phyloP scores from a whole-genome alignment of 805 yeast species.

The Barnettozyma pratensis region DNA sequence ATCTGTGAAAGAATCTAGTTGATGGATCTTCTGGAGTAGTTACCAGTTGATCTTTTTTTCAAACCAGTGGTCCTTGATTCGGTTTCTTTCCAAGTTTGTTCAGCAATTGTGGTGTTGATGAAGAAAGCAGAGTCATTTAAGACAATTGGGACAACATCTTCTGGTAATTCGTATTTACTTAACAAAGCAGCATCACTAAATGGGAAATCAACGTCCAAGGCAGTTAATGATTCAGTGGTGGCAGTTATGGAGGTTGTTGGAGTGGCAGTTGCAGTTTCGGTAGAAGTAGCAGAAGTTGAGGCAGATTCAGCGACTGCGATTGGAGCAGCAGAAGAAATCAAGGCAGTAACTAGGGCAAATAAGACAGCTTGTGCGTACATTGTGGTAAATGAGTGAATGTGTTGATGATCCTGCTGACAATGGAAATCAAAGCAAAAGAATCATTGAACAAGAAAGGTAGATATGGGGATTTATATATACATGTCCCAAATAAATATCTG shows the following conservation, averaged over 20 bases:
- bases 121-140: slow-evolving; percentile 9
- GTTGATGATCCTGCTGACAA: too few species aligned
- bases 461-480: too few species aligned
- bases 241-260: too few species aligned
- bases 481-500: too few species aligned
- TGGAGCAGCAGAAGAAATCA: not conserved
- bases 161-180: not conserved
- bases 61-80: not conserved
- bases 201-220: slow-evolving; percentile 2
- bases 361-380: not conserved
- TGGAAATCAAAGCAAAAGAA: too few species aligned
- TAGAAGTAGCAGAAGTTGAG: not conserved
- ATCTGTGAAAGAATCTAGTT: too few species aligned
- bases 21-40: too few species aligned
- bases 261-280: not conserved
- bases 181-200: slow-evolving; percentile 6
- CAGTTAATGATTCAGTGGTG: too few species aligned
- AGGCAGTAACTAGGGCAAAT: not conserved
- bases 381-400: too few species aligned
- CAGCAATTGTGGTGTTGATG: slow-evolving; percentile 10
- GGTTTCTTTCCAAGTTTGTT: not conserved
- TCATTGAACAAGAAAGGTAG: too few species aligned
- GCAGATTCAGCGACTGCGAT: not conserved
- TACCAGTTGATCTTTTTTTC: too few species aligned
- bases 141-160: slow-evolving; percentile 6